A percentile compares a stretch with the other conserved stretches of the same genome.
Evolutionary conservation across 169 alveolate genomes (phyloP).

Genomic region (Theileria sp.): DNA sequence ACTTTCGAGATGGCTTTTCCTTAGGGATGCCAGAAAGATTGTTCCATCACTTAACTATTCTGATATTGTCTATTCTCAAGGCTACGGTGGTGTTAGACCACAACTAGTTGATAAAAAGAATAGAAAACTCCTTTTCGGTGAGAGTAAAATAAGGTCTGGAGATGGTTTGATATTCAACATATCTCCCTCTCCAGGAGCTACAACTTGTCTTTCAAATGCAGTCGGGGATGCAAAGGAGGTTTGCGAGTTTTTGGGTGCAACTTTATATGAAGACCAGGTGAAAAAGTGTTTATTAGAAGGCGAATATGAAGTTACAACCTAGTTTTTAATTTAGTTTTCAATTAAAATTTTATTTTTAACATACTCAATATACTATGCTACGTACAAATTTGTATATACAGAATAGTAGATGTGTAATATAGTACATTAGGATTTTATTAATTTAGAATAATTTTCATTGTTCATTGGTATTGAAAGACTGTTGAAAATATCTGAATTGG

Average conservation of each 20-base stretch:
- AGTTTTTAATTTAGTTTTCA: neutral
- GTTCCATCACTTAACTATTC: slow-evolving; percentile 76
- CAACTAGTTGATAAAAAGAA: slow-evolving; percentile 79
- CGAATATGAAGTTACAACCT: slow-evolving; percentile 66
- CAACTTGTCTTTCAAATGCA: slow-evolving; percentile 83
- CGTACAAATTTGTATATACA: neutral
- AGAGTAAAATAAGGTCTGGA: slow-evolving; percentile 77
- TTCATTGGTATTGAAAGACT: slow-evolving; percentile 10
- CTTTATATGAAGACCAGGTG: slow-evolving; percentile 64
- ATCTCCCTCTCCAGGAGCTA: slow-evolving; percentile 87
- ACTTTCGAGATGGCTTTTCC: slow-evolving; percentile 70
- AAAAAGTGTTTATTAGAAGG: slow-evolving; percentile 72
- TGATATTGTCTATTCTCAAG: slow-evolving; percentile 78
- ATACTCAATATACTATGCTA: neutral
- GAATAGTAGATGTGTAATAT: neutral
- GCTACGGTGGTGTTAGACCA: slow-evolving; percentile 85
- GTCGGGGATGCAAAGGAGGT: slow-evolving; percentile 79
- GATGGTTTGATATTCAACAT: slow-evolving; percentile 79
- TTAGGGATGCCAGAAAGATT: slow-evolving; percentile 80
- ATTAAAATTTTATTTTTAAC: neutral
- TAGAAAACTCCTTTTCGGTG: slow-evolving; percentile 80
- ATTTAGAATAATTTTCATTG: neutral
- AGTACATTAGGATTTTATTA: neutral
- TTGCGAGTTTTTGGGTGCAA: slow-evolving; percentile 75
- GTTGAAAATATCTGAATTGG: neutral